phyloP scores from a whole-genome alignment of 148 eudicot genomes.

The Rhododendron ovatum region DNA sequence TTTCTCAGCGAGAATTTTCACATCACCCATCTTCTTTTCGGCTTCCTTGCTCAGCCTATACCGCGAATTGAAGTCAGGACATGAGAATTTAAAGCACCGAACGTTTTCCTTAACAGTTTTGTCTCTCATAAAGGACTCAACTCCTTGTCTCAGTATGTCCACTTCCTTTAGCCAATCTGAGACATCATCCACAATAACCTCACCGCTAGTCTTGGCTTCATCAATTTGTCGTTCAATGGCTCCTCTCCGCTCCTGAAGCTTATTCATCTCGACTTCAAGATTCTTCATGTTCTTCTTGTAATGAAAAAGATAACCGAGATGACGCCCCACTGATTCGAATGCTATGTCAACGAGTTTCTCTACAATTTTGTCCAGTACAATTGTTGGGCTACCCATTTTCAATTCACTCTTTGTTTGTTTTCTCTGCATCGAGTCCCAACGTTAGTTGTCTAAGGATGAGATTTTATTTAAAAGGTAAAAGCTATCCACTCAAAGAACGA shows the following conservation, averaged over 20 bases:
- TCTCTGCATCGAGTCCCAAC: background rate
- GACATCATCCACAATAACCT: background rate
- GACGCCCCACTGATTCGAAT: background rate
- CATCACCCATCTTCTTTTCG: background rate
- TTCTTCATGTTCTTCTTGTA: background rate
- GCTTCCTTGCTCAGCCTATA: background rate
- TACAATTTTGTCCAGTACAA: background rate
- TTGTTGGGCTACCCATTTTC: background rate
- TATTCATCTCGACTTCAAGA: background rate
- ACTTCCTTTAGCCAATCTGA: background rate
- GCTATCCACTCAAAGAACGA: no score
- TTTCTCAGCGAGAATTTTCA: background rate
- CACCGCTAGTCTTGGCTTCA: background rate
- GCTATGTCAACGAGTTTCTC: background rate
- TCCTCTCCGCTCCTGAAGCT: background rate
- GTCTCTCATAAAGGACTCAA: background rate
- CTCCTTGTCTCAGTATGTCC: background rate
- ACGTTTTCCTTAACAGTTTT: background rate
- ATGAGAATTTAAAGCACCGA: background rate
- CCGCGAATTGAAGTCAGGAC: background rate
- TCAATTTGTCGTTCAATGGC: background rate
- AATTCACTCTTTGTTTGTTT: background rate
- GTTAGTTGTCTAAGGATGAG: no score
- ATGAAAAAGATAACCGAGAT: background rate
- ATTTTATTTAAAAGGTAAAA: no score